Evolutionary conservation across 129 eudicot species (phyloP).

Genomic region (Centrapalus pauciflorus): DNA sequence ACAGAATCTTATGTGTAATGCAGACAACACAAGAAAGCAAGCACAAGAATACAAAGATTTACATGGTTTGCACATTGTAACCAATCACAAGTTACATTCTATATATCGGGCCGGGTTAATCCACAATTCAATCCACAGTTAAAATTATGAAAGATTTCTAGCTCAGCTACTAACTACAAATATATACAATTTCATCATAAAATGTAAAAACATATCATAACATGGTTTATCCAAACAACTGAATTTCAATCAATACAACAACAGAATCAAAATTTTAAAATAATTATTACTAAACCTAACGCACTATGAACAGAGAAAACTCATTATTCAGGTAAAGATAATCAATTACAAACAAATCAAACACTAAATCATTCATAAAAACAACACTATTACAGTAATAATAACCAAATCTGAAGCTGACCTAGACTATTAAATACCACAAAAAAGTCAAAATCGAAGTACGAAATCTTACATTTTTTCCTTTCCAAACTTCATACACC

Average conservation of each 20-base stretch:
- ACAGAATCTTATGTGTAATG: too few relatives aligned
- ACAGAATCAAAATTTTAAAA: too few relatives aligned
- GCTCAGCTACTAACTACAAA: too few relatives aligned
- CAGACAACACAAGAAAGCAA: too few relatives aligned
- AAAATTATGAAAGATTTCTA: too few relatives aligned
- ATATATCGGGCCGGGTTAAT: too few relatives aligned
- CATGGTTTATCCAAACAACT: background rate
- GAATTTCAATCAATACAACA: too few relatives aligned
- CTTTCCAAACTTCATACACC: constrained; percentile 87
- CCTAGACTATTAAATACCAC: background rate
- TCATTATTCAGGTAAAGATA: background rate
- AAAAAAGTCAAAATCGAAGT: background rate
- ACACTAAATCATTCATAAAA: constrained; percentile 1
- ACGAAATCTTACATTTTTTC: constrained; percentile 73
- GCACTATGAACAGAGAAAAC: background rate
- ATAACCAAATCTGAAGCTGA: constrained; percentile 13
- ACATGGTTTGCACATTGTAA: too few relatives aligned
- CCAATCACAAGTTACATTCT: too few relatives aligned
- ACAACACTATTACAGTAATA: background rate
- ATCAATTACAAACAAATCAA: constrained; percentile 8
- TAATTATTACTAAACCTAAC: constrained; percentile 12
- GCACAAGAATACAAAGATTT: too few relatives aligned
- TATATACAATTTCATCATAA: background rate
- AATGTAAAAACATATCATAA: background rate
- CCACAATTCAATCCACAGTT: too few relatives aligned